Evolutionary conservation across 768 basidiomycete genomes (phyloP).

Genomic region (Leccinum disarticulatum): DNA sequence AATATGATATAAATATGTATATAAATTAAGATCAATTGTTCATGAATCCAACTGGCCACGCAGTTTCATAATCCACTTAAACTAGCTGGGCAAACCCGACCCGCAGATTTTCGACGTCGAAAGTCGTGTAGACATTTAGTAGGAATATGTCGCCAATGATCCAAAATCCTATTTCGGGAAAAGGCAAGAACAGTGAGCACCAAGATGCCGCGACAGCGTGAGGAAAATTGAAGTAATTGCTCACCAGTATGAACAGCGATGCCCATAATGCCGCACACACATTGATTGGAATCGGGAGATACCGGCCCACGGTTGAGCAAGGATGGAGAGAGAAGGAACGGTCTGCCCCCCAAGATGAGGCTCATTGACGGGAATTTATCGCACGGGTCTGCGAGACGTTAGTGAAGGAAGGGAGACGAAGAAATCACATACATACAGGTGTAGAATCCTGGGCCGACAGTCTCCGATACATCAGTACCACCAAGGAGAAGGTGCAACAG

Average conservation of each 20-base stretch:
- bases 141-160: not conserved
- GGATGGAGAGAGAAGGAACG: not conserved
- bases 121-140: not conserved
- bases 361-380: not conserved
- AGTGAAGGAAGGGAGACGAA: not conserved
- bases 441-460: slow-evolving; percentile 31
- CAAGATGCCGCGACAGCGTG: not conserved
- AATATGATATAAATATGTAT: too few species aligned
- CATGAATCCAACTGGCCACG: too few species aligned
- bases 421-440: slow-evolving; percentile 17
- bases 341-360: not conserved
- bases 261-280: not conserved
- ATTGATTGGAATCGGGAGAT: not conserved
- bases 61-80: too few species aligned
- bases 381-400: not conserved
- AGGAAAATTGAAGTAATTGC: not conserved
- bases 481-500: slow-evolving; percentile 24
- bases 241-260: not conserved
- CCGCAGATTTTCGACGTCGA: not conserved
- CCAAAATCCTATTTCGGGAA: not conserved
- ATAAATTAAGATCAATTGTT: too few species aligned
- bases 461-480: slow-evolving; percentile 21
- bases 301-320: not conserved
- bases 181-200: not conserved
- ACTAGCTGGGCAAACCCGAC: not conserved